Evolutionary conservation across 1,284 basidiomycete genomes (phyloP).

Genomic region (Apiotrichum gracile): DNA sequence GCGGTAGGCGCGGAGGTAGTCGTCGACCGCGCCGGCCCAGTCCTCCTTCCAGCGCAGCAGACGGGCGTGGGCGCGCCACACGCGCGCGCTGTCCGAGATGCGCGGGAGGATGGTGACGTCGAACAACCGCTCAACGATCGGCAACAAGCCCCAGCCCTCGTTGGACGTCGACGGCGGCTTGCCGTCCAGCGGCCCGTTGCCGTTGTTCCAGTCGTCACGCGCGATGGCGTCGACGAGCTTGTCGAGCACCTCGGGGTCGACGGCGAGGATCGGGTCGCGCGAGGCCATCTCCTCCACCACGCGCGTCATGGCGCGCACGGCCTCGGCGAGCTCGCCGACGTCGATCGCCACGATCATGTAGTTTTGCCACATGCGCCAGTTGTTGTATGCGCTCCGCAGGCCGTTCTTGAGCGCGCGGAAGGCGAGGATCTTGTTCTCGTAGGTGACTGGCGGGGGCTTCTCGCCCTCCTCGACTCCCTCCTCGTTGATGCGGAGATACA

Average conservation of each 20-base stretch:
- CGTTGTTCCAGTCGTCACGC: slow-evolving; percentile 49
- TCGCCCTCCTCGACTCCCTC: slow-evolving; percentile 29
- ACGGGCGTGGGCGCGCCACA: slow-evolving; percentile 76
- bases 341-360: slow-evolving; percentile 93
- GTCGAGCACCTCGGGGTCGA: slow-evolving; percentile 82
- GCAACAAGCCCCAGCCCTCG: slow-evolving; percentile 60
- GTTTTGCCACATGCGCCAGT: slow-evolving; percentile 98
- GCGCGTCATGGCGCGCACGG: slow-evolving; percentile 72
- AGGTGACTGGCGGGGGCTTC: slow-evolving; percentile 34
- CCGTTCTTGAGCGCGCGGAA: slow-evolving; percentile 92
- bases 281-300: slow-evolving; percentile 69
- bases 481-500: slow-evolving; percentile 76
- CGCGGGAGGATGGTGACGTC: slow-evolving; percentile 71
- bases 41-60: slow-evolving; percentile 64
- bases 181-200: slow-evolving; percentile 35
- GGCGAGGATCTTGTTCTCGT: slow-evolving; percentile 71
- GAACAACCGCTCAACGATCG: slow-evolving; percentile 63
- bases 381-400: slow-evolving; percentile 74
- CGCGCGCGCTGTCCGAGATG: slow-evolving; percentile 61
- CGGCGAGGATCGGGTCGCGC: slow-evolving; percentile 56
- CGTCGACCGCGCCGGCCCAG: slow-evolving; percentile 71
- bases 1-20: slow-evolving; percentile 77
- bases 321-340: slow-evolving; percentile 84
- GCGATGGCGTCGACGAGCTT: slow-evolving; percentile 81
- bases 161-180: slow-evolving; percentile 51